A percentile compares a stretch with the other conserved stretches of the same genome.
phyloP scores from a whole-genome alignment of 257 asterid genomes.

The Penstemon davidsonii region DNA sequence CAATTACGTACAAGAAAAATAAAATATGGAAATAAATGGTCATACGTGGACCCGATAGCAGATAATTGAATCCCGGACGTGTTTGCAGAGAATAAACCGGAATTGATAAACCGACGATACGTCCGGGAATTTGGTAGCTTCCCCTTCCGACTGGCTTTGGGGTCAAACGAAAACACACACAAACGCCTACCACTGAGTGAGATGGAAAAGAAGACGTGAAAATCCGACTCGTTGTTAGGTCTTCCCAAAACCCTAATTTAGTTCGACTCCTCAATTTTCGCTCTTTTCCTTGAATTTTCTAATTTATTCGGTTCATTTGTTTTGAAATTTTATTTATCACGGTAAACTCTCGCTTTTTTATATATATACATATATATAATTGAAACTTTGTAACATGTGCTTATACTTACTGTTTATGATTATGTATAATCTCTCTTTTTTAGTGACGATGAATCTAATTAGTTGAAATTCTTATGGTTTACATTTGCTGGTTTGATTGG shows the following conservation, averaged over 20 bases:
- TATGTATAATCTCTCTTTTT: not conserved
- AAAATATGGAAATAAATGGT: conserved; percentile 8
- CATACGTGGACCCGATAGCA: conserved; percentile 39
- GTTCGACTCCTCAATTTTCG: conserved; percentile 16
- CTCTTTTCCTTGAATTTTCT: conserved; percentile 4
- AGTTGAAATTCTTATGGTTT: conserved; percentile 25
- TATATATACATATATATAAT: not conserved
- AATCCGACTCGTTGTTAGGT: conserved; percentile 22
- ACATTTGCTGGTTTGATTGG: conserved; percentile 33
- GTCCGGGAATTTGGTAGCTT: conserved; percentile 50
- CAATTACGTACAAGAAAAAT: not conserved
- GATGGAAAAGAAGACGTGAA: conserved; percentile 29
- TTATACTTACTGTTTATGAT: not conserved
- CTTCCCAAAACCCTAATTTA: conserved; percentile 34
- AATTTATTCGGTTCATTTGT: not conserved
- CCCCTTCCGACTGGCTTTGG: conserved; percentile 40
- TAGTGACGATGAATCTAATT: conserved; percentile 27
- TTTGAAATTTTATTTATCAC: not conserved
- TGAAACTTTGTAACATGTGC: not conserved
- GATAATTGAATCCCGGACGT: conserved; percentile 57
- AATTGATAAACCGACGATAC: conserved; percentile 48
- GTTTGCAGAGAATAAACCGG: conserved; percentile 44
- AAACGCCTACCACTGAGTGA: conserved; percentile 32
- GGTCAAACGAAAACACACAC: conserved; percentile 41
- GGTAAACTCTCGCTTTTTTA: conserved; percentile 10